Percentiles rank a stretch among this genome's conserved stretches.
Evolutionary conservation across 129 eudicot genomes (phyloP).

Genomic region (Flaveria bidentis): DNA sequence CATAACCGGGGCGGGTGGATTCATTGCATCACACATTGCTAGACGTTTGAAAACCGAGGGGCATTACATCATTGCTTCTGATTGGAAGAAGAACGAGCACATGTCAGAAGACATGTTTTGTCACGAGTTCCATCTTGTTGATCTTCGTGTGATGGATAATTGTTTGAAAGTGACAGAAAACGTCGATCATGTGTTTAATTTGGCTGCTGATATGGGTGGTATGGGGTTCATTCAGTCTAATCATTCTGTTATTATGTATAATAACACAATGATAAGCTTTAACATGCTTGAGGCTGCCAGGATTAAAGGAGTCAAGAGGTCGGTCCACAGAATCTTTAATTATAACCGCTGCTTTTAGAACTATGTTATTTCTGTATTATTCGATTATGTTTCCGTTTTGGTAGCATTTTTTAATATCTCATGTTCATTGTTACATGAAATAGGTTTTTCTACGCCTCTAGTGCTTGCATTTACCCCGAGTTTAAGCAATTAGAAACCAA

Average conservation of each 20-base stretch:
- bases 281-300: constrained; percentile 98
- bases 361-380: neutral
- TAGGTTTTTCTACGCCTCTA: constrained; percentile 96
- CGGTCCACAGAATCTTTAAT: constrained; percentile 15
- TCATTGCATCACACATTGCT: constrained; percentile 97
- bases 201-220: constrained; percentile 99
- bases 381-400: neutral
- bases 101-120: constrained; percentile 98
- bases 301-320: constrained; percentile 88
- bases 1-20: constrained; percentile 98
- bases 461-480: constrained; percentile 98
- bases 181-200: constrained; percentile 94
- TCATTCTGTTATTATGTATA: constrained; percentile 96
- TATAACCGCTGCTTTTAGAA: neutral
- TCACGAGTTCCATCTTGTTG: constrained; percentile 93
- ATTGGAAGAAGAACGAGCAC: constrained; percentile 99
- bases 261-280: constrained; percentile 97
- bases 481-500: constrained; percentile 96
- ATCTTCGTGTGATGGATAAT: constrained; percentile 96
- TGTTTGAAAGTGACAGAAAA: constrained; percentile 87
- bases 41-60: constrained; percentile 96
- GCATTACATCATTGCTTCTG: constrained; percentile 97
- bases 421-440: constrained; percentile 14
- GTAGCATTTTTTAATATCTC: neutral
- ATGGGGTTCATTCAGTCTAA: constrained; percentile 99